These are phyloP conservation scores for Stephanodiscus minutulus DNA, from an alignment of 108 stramenopile species.

Conservation along the genomic window DNA sequence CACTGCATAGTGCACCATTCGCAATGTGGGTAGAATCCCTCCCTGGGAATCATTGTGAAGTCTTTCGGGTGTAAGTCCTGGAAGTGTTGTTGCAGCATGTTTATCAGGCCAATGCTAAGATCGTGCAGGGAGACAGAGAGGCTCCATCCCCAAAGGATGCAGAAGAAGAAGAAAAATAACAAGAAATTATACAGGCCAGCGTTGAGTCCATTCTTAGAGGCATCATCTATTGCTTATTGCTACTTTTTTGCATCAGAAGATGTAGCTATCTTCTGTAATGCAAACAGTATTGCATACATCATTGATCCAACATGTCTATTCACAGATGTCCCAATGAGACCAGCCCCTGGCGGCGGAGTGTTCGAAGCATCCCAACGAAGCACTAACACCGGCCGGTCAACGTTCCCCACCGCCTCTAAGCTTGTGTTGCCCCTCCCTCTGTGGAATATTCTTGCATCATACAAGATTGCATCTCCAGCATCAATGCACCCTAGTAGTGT, in stretches of 20 bases:
- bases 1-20: too few relatives aligned
- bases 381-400: constrained; percentile 37
- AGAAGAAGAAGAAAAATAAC: not conserved
- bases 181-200: too few relatives aligned
- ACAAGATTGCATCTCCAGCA: constrained; percentile 35
- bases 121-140: too few relatives aligned
- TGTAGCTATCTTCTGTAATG: constrained; percentile 2
- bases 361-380: constrained; percentile 36
- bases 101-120: too few relatives aligned
- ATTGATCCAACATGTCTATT: constrained; percentile 29
- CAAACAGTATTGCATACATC: constrained; percentile 25
- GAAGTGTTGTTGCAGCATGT: too few relatives aligned
- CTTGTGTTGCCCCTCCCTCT: constrained; percentile 33
- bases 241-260: constrained; percentile 1
- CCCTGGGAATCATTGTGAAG: too few relatives aligned
- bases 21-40: too few relatives aligned
- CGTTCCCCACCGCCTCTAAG: not conserved
- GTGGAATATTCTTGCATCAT: constrained; percentile 42
- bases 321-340: constrained; percentile 26
- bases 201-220: too few relatives aligned
- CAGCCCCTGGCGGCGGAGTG: constrained; percentile 43
- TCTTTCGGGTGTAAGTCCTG: too few relatives aligned
- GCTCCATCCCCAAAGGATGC: too few relatives aligned
- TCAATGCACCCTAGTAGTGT: constrained; percentile 33
- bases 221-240: not conserved